Percentiles rank a stretch among this genome's conserved stretches.
Evolutionary conservation across 2,329 filamentous ascomycete genomes (phyloP).

Genomic region (Ophiostoma ulmi): DNA sequence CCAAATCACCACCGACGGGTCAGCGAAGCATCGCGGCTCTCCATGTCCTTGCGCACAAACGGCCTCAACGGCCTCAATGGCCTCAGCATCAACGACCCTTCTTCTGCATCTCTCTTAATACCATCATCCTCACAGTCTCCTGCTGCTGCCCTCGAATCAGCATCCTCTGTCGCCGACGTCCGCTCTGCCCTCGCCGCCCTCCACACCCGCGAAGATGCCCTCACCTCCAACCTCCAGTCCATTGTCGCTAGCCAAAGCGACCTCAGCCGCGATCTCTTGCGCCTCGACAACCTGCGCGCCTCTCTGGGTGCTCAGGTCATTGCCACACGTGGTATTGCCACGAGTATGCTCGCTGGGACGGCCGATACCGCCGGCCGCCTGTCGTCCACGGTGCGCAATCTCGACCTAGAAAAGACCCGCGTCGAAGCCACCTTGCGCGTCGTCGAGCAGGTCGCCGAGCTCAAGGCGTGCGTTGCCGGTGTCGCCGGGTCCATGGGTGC

Average conservation of each 20-base stretch:
- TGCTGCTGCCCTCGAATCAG: constrained; percentile 53
- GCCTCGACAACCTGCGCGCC: constrained; percentile 83
- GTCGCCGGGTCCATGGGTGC: constrained; percentile 96
- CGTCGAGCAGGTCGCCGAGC: constrained; percentile 92
- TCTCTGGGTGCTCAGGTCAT: constrained; percentile 83
- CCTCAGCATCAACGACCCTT: not conserved
- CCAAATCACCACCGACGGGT: not conserved
- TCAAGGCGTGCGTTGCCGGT: constrained; percentile 92
- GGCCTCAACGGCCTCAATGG: not conserved
- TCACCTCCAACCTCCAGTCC: constrained; percentile 41
- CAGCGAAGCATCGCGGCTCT: not conserved
- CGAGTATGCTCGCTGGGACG: constrained; percentile 83
- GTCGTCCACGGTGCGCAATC: constrained; percentile 75
- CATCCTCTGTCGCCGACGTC: constrained; percentile 71
- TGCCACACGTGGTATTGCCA: constrained; percentile 75
- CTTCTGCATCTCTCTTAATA: not conserved
- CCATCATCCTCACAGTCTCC: not conserved
- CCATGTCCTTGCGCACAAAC: not conserved
- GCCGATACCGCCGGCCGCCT: constrained; percentile 80
- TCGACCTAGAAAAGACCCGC: constrained; percentile 86
- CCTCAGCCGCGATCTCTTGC: constrained; percentile 76
- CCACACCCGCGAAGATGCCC: constrained; percentile 66
- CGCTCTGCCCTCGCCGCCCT: constrained; percentile 70
- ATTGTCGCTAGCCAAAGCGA: constrained; percentile 41
- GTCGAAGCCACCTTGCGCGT: constrained; percentile 87